phyloP scores from a whole-genome alignment of 495 filamentous ascomycete species.

The Penicillium robsamsonii region DNA sequence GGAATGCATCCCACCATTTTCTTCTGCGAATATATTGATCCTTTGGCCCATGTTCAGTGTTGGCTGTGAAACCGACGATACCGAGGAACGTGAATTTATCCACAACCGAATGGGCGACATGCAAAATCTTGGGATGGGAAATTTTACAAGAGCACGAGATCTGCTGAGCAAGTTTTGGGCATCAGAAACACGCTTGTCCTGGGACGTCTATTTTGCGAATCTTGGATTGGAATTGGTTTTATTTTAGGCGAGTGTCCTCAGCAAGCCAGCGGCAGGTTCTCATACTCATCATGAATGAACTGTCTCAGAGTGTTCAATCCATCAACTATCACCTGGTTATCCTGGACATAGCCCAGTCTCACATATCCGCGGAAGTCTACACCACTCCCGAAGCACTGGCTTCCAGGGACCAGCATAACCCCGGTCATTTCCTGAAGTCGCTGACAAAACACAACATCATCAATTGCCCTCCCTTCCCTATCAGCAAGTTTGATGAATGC shows the following conservation, averaged over 20 bases:
- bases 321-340: slow-evolving; percentile 63
- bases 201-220: slow-evolving; percentile 27
- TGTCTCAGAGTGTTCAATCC: slow-evolving; percentile 57
- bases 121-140: slow-evolving; percentile 35
- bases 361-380: slow-evolving; percentile 74
- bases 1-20: slow-evolving; percentile 20
- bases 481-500: slow-evolving; percentile 70
- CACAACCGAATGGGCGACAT: slow-evolving; percentile 31
- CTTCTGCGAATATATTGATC: slow-evolving; percentile 32
- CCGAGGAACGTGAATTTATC: slow-evolving; percentile 20
- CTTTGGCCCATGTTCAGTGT: slow-evolving; percentile 39
- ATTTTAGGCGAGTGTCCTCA: slow-evolving; percentile 18
- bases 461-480: slow-evolving; percentile 56
- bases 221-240: slow-evolving; percentile 29
- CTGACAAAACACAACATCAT: slow-evolving; percentile 69
- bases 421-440: slow-evolving; percentile 63
- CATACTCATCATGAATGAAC: slow-evolving; percentile 62
- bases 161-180: slow-evolving; percentile 24
- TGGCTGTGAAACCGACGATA: slow-evolving; percentile 33
- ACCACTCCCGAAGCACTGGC: slow-evolving; percentile 68
- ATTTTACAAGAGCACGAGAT: slow-evolving; percentile 33
- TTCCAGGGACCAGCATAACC: slow-evolving; percentile 75
- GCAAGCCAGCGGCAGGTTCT: slow-evolving; percentile 24
- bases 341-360: slow-evolving; percentile 70
- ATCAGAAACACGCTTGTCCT: slow-evolving; percentile 19